Evolutionary conservation across 495 filamentous ascomycete genomes (phyloP).

Genomic region (Trichodelitschia bisporula): DNA sequence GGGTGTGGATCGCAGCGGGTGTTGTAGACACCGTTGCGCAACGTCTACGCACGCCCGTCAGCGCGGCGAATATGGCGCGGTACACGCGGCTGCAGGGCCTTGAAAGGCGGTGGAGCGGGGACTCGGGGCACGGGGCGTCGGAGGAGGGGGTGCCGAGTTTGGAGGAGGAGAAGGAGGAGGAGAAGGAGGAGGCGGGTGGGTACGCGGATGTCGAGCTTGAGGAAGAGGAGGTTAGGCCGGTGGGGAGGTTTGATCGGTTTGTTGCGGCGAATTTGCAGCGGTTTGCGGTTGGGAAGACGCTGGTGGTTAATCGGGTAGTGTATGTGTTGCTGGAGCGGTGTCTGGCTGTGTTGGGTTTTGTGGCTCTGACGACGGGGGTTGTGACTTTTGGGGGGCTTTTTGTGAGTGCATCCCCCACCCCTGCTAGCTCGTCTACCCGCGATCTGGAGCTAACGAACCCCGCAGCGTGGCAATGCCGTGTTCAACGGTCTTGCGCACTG

Average conservation of each 20-base stretch:
- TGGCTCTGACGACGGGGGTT: conserved; percentile 34
- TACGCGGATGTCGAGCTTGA: conserved; percentile 19
- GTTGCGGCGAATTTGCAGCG: conserved; percentile 21
- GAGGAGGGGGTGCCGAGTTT: conserved; percentile 21
- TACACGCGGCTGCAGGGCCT: conserved; percentile 27
- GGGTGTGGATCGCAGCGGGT: conserved; percentile 41
- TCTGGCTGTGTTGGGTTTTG: conserved; percentile 39
- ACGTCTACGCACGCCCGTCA: conserved; percentile 27
- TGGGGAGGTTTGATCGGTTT: too few relatives aligned
- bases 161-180: conserved; percentile 23
- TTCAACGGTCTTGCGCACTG: conserved; percentile 85
- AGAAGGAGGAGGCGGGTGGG: conserved; percentile 14
- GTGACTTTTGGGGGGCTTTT: conserved; percentile 49
- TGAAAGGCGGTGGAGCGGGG: conserved; percentile 45
- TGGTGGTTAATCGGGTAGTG: conserved; percentile 28
- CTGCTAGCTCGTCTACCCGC: background rate
- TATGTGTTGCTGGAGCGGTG: conserved; percentile 36
- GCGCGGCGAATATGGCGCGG: conserved; percentile 38
- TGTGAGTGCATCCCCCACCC: conserved; percentile 18
- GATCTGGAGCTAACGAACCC: conserved; percentile 2
- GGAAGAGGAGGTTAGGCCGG: conserved; percentile 18
- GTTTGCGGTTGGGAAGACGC: conserved; percentile 28
- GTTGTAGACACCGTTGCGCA: conserved; percentile 20
- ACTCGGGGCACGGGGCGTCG: conserved; percentile 68
- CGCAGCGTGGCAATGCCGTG: conserved; percentile 29